Base-by-base conservation (phyloP, 192 early-diverging fungal genomes). In the Spizellomyces punctatus region DNA sequence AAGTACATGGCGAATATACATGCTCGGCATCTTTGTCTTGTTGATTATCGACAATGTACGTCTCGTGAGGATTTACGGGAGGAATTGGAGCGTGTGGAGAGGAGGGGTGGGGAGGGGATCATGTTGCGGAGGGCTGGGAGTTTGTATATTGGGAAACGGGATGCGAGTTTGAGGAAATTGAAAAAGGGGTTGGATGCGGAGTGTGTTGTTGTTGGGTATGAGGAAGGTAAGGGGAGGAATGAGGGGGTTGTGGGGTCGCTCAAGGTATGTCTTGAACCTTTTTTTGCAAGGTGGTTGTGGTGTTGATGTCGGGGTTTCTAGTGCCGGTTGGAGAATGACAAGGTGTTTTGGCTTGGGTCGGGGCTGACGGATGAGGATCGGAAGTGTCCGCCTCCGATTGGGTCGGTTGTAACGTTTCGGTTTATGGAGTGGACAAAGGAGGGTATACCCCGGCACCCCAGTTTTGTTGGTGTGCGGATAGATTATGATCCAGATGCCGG, bases 161-260 rank as follows among this genome's bases (percentile, higher is more conserved):
- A 79, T 54, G 67, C 41, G 19, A 88, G 84, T 17, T 66, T 90
- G 10, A 78, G 88, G 54, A 91, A 92, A 74, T 83, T 92, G 73
- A 92, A 92, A 71, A 82, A 71, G 10, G 91, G 91, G 48, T 86
- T 84, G 75, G 91, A 92, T 64, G 91, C 86, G 10, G 91, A 92
- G 58, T 90, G 90, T 1, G 62, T 81, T n/a, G 85, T 92, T 9
- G 72, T 81, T 17, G 89, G 78, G 1, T 47, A 85, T 61, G 82
- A 87, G 64, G 41, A 57, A n/a, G 84, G 81, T n/a, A 84, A 78
- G 8, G 90, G 89, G 10, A 87, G 82, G 69, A 64, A 91, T 69
- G 76, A 70, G 12, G 79, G 75, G 44, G 79, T 81, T 21, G 83
- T 78, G 64, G 90, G 90, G 17, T 79, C 86, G 52, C 76, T 91